These are phyloP conservation scores for Xylariaceae sp. DNA, from an alignment of 2,329 filamentous ascomycete species.

Conservation along the genomic window DNA sequence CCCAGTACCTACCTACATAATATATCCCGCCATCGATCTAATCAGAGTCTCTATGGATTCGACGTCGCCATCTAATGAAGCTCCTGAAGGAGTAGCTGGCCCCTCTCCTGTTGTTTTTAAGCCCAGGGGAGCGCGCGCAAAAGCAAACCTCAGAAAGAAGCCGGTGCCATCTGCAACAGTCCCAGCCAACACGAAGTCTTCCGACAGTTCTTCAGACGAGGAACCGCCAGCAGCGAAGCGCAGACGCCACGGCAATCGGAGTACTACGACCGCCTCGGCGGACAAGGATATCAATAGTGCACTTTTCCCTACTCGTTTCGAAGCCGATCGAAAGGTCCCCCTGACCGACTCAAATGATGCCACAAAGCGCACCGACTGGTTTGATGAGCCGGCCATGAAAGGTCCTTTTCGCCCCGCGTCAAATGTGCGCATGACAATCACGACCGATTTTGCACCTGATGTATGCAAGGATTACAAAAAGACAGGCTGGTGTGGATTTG, in stretches of 20 bases:
- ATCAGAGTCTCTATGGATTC: background rate
- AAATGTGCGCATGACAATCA: slow-evolving; percentile 85
- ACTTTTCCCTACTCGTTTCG: slow-evolving; percentile 34
- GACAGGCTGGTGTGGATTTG: slow-evolving; percentile 66
- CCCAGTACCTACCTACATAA: no score
- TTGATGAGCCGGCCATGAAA: slow-evolving; percentile 66
- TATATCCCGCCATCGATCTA: background rate
- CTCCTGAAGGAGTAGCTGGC: background rate
- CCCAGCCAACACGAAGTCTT: background rate
- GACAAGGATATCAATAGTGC: background rate
- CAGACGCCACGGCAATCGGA: background rate
- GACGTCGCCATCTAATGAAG: background rate
- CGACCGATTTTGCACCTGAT: slow-evolving; percentile 86
- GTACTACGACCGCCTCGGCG: background rate
- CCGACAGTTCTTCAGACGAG: background rate
- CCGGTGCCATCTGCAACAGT: no score
- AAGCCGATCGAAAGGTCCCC: slow-evolving; percentile 57
- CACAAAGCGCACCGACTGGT: slow-evolving; percentile 87
- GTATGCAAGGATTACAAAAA: slow-evolving; percentile 94
- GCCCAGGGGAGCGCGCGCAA: background rate
- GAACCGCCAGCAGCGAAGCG: background rate
- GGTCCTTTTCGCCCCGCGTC: slow-evolving; percentile 80
- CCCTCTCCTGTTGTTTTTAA: background rate
- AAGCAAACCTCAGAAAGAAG: background rate
- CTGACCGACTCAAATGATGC: slow-evolving; percentile 75